Conservation (phyloP, 208 protist species). For the Leishmania amazonensis region DNA sequence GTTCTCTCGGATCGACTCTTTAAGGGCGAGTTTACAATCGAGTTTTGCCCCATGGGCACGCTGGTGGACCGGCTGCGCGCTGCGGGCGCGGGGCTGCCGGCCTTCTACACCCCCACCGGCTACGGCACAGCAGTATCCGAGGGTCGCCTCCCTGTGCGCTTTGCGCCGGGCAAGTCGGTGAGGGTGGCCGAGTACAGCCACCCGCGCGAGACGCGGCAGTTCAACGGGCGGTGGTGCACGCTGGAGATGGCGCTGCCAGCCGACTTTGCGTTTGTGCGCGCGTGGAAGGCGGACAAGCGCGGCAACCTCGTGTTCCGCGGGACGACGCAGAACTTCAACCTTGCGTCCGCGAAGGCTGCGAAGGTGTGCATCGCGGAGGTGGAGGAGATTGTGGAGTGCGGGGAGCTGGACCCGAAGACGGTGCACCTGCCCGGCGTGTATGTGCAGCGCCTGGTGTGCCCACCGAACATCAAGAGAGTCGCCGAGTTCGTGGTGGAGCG, state of each 20-base stretch:
- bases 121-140: conserved; percentile 83
- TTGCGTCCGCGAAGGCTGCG: conserved; percentile 72
- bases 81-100: conserved; percentile 94
- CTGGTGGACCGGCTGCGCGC: conserved; percentile 91
- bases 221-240: conserved; percentile 87
- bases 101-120: conserved; percentile 94
- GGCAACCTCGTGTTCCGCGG: conserved; percentile 73
- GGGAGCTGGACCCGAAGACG: conserved; percentile 76
- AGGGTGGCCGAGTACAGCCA: conserved; percentile 39
- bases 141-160: conserved; percentile 88
- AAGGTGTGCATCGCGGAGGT: conserved; percentile 94
- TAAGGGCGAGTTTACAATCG: conserved; percentile 90
- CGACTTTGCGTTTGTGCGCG: conserved; percentile 92
- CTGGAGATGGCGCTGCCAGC: conserved; percentile 88
- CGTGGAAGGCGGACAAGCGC: conserved; percentile 88
- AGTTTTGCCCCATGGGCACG: conserved; percentile 95
- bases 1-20: conserved; percentile 89
- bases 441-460: conserved; percentile 80
- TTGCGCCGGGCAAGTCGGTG: conserved; percentile 58
- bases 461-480: conserved; percentile 1
- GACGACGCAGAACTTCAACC: conserved; percentile 95
- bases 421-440: conserved; percentile 94
- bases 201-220: conserved; percentile 70
- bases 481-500: conserved; percentile 27
- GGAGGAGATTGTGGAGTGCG: conserved; percentile 92